Base-by-base conservation (phyloP, 305 asterid genomes). In the Fraxinus dipetala region DNA sequence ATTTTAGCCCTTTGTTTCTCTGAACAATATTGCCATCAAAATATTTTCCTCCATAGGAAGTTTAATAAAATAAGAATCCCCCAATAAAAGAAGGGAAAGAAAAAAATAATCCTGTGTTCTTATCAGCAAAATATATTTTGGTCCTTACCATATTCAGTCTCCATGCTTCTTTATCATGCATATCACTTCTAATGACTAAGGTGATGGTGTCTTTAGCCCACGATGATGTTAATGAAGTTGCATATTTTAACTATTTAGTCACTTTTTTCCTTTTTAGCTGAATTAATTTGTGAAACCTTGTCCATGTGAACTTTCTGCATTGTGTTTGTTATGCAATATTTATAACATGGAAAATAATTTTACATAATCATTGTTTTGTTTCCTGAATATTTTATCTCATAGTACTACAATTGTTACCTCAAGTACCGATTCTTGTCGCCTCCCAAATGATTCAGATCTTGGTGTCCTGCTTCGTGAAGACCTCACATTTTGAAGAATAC, bases 391-490 rank as follows among this genome's bases (percentile, higher is more conserved):
- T 77, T 82, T 79, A 73, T 30, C 54, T 83, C 78, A 31, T 38
- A 54, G 79, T 63, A 13, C 70, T 70, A 4, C 26, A 10, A 38
- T 10, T 34, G 72, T 77, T 83, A n/a, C 54, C 78, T 78, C 36
- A 67, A 77, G 35, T 79, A 48, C 31, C 78, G 59, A 45, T 59
- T 83, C 86, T 88, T 72, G 82, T 85, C 43, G 13, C 61, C 82
- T 83, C 77, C 82, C 36, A 77, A 65, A 70, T 81, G 51, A 8
- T 82, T 85, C 99, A 95, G 99, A 94, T 95, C 40, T 36, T 95
- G 89, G 85, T 95, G 48, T 96, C 99, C 79, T 96, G 99, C 92
- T 96, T 96, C 54, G 99, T 96, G 93, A 96, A 96, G 96, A 96
- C 99, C 63, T 93, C 99, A 30, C 98, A 87, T 85, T 90, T 89